Evolutionary conservation across 106 monocot genomes (phyloP).

Genomic region (Ottelia alismoides): DNA sequence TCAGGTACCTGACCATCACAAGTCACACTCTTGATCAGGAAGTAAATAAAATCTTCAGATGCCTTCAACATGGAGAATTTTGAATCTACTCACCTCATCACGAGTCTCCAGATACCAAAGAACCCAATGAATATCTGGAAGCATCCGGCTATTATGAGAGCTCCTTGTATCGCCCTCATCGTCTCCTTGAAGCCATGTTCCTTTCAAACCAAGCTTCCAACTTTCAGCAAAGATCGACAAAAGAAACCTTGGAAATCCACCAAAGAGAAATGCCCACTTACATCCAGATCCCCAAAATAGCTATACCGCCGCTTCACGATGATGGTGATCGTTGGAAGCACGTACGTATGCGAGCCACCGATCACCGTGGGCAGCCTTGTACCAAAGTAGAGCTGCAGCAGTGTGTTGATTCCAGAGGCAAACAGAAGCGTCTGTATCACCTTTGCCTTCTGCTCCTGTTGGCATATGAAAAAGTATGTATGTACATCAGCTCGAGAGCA

Average conservation of each 20-base stretch:
- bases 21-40: background rate
- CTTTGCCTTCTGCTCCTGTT: conserved; percentile 77
- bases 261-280: background rate
- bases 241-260: background rate
- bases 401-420: conserved; percentile 79
- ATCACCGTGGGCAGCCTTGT: conserved; percentile 73
- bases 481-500: background rate
- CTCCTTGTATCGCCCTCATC: conserved; percentile 82
- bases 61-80: background rate
- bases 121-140: conserved; percentile 72
- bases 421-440: conserved; percentile 84
- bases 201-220: conserved; percentile 8
- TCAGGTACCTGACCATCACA: conserved; percentile 49
- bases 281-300: conserved; percentile 46
- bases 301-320: conserved; percentile 43
- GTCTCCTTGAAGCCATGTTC: conserved; percentile 69
- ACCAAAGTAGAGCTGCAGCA: conserved; percentile 64
- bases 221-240: background rate
- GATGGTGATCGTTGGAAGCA: conserved; percentile 70
- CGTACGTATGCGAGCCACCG: conserved; percentile 57
- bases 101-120: conserved; percentile 71
- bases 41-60: background rate
- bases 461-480: no score
- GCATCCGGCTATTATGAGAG: conserved; percentile 48
- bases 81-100: conserved; percentile 45